These are phyloP conservation scores for Fusarium marasasianum DNA, from an alignment of 2,329 filamentous ascomycete species.

Conservation along the genomic window DNA sequence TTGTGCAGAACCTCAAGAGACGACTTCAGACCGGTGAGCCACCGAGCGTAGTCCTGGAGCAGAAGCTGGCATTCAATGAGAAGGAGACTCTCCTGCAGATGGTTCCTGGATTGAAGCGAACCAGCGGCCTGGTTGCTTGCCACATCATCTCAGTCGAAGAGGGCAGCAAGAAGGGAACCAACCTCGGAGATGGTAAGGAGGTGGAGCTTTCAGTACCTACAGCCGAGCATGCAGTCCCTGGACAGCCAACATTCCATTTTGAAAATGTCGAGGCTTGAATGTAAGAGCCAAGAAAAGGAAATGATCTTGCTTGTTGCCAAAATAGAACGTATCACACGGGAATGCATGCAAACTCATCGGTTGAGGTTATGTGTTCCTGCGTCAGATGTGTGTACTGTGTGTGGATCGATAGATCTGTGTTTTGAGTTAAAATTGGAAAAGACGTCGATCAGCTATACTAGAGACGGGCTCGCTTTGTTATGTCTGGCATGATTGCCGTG, in stretches of 20 bases:
- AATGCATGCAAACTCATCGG: neutral
- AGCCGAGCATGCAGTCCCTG: conserved; percentile 82
- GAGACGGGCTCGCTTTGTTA: conserved; percentile 14
- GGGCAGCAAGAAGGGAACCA: conserved; percentile 70
- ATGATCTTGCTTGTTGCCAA: conserved; percentile 6
- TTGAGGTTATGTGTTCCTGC: conserved; percentile 23
- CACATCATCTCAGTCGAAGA: conserved; percentile 78
- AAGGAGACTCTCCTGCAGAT: conserved; percentile 78
- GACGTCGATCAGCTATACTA: conserved; percentile 15
- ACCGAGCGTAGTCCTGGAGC: conserved; percentile 76
- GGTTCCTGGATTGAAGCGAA: conserved; percentile 80
- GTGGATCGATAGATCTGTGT: conserved; percentile 18
- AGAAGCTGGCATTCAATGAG: conserved; percentile 90
- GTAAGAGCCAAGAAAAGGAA: neutral
- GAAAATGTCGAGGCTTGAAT: conserved; percentile 72
- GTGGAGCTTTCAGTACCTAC: conserved; percentile 65
- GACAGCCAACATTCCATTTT: conserved; percentile 83
- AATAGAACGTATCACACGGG: conserved; percentile 12
- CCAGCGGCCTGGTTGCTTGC: conserved; percentile 73
- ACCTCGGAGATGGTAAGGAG: conserved; percentile 62
- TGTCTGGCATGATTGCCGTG: neutral
- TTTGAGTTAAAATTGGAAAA: conserved; percentile 17
- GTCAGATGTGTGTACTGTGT: conserved; percentile 14
- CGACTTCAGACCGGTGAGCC: conserved; percentile 77
- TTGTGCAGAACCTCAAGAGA: conserved; percentile 88